These are phyloP conservation scores for Anisodus tanguticus DNA, from an alignment of 257 asterid genomes.

Conservation along the genomic window DNA sequence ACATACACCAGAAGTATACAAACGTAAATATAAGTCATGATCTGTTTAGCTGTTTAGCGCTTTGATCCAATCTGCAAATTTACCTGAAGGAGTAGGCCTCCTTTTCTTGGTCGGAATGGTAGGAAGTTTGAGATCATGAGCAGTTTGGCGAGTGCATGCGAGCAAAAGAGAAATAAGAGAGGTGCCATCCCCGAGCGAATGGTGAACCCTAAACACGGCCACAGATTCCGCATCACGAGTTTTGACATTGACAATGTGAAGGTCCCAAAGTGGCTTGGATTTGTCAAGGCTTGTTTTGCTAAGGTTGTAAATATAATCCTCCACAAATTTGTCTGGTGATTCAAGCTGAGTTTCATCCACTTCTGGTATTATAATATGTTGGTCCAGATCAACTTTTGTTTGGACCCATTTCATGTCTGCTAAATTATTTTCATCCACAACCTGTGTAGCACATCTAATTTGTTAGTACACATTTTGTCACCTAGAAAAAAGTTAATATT, in stretches of 20 bases:
- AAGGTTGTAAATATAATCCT: slow-evolving; percentile 22
- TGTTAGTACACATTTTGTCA: background rate
- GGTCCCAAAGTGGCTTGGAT: slow-evolving; percentile 33
- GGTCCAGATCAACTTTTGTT: slow-evolving; percentile 41
- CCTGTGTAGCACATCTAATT: slow-evolving; percentile 27
- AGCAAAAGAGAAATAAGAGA: slow-evolving; percentile 31
- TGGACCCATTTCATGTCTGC: slow-evolving; percentile 45
- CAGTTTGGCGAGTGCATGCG: slow-evolving; percentile 33
- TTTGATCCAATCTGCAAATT: no score
- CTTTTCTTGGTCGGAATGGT: slow-evolving; percentile 31
- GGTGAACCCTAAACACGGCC: slow-evolving; percentile 26
- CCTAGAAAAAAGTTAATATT: background rate
- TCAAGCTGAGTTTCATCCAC: slow-evolving; percentile 13
- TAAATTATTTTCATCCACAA: slow-evolving; percentile 36
- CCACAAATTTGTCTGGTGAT: slow-evolving; percentile 23
- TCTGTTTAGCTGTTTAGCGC: background rate
- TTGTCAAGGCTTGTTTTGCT: slow-evolving; percentile 14
- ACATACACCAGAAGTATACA: no score
- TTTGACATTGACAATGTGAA: slow-evolving; percentile 28
- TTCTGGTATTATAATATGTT: slow-evolving; percentile 37
- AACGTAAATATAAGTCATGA: background rate
- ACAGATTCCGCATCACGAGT: slow-evolving; percentile 22
- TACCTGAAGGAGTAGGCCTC: slow-evolving; percentile 14
- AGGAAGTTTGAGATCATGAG: background rate
- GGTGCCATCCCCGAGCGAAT: slow-evolving; percentile 35